These are phyloP conservation scores for Phoenix dactylifera DNA, from an alignment of 176 grass and related monocot genomes.

Conservation along the genomic window DNA sequence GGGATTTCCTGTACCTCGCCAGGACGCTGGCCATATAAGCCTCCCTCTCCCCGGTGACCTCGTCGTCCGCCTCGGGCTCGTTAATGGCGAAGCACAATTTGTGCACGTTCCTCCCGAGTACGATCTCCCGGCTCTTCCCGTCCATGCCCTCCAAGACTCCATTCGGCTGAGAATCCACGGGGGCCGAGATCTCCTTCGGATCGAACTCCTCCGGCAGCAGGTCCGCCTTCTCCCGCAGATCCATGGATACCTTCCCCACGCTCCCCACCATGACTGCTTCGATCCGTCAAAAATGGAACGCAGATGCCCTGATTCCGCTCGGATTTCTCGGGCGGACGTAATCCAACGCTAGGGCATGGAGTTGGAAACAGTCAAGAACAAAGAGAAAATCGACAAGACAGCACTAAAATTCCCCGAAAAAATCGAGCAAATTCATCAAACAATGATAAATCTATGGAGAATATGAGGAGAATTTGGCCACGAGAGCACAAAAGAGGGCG, in stretches of 20 bases:
- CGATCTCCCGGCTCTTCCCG: slow-evolving; percentile 40
- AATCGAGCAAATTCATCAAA: too few relatives aligned
- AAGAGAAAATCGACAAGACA: too few relatives aligned
- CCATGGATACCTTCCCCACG: slow-evolving; percentile 41
- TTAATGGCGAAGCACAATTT: slow-evolving; percentile 49
- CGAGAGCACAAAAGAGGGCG: too few relatives aligned
- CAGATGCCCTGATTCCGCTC: too few relatives aligned
- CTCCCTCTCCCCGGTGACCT: slow-evolving; percentile 66
- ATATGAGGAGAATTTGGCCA: too few relatives aligned
- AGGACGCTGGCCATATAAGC: slow-evolving; percentile 81
- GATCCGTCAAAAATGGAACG: not conserved
- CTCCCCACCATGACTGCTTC: slow-evolving; percentile 52
- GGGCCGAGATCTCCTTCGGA: not conserved
- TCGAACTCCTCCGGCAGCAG: slow-evolving; percentile 23
- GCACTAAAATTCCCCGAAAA: too few relatives aligned
- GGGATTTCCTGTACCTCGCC: slow-evolving; percentile 50
- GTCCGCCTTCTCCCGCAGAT: slow-evolving; percentile 29
- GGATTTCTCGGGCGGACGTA: too few relatives aligned
- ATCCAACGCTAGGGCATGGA: too few relatives aligned
- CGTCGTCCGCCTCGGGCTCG: slow-evolving; percentile 79
- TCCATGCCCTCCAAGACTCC: slow-evolving; percentile 1
- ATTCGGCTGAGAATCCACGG: not conserved
- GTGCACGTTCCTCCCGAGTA: slow-evolving; percentile 75
- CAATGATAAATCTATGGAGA: too few relatives aligned
- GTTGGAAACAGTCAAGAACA: too few relatives aligned